Conservation (phyloP, 2,329 filamentous ascomycete genomes). For the Colletotrichum sp. region DNA sequence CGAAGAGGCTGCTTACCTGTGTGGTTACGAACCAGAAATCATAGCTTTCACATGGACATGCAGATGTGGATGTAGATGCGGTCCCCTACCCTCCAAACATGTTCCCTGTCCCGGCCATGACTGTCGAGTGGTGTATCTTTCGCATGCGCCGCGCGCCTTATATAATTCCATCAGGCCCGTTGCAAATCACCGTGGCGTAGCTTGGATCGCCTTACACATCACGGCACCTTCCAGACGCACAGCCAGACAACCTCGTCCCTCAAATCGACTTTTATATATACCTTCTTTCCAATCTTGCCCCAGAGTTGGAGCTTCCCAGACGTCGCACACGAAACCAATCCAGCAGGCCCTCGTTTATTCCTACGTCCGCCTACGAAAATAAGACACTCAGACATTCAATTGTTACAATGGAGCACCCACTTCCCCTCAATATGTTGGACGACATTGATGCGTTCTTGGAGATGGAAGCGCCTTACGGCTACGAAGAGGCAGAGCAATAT, state of each 20-base stretch:
- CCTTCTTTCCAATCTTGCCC: background rate
- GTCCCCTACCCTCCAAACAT: background rate
- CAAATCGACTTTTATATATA: background rate
- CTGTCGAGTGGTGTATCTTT: background rate
- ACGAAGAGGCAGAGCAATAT: conserved; percentile 19
- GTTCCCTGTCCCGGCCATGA: conserved; percentile 3
- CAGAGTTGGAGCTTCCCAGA: background rate
- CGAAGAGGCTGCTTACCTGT: conserved; percentile 17
- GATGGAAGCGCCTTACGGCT: conserved; percentile 21
- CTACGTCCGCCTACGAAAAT: background rate
- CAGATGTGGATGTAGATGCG: background rate
- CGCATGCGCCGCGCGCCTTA: conserved; percentile 13
- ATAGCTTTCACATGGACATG: conserved; percentile 8
- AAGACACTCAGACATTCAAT: background rate
- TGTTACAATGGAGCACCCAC: conserved; percentile 8
- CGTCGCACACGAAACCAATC: background rate
- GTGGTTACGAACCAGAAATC: conserved; percentile 8
- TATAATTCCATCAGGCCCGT: conserved; percentile 13
- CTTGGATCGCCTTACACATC: conserved; percentile 17
- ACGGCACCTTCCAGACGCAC: conserved; percentile 6
- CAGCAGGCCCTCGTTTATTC: background rate
- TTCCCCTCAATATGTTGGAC: conserved; percentile 20
- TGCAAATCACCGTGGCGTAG: conserved; percentile 14
- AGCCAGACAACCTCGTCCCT: background rate
- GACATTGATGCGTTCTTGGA: conserved; percentile 22